Base-by-base conservation (phyloP, 73 alveolate species). In the Paramecium primaurelia region DNA sequence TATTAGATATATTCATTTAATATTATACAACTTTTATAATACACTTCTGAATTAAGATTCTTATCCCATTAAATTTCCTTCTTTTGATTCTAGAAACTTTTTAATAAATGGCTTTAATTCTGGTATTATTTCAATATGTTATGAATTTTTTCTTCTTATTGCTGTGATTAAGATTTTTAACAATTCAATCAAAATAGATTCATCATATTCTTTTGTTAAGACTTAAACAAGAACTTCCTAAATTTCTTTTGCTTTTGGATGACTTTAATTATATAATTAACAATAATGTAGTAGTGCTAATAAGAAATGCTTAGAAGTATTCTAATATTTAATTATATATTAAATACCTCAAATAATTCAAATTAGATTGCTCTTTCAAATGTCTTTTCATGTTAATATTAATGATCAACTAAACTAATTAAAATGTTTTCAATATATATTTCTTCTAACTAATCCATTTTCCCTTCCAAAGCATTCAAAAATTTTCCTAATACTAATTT, bases 11-110 rank as follows among this genome's bases (percentile, higher is more conserved):
- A 32, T 4, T 64, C 84, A 64, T 54, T 64, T 64, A 32, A 64
- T 64, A 64, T 64, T 64, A n/a, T 64, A 64, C 84, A 64, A 64
- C 84, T 32, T 64, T 64, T 64, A 64, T 64, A 64, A 64, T 64
- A 64, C 42, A 64, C 28, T 28, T 64, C 47, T 64, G 84, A 64
- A 64, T 64, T 64, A 64, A 64, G 84, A 64, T 64, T 64, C 84
- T 11, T 28, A 64, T 0, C 84, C 84, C 45, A 64, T 64, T 28
- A 64, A 28, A 28, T 64, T 64, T 32, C 84, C 84, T 34, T 64
- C 84, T 64, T 64, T 64, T 64, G 49, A 28, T 12, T 64, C 84
- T 34, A 64, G 47, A 34, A 64, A 64, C 28, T 25, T 64, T 34
- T 64, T 64, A 25, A 64, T 64, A 64, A 64, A 64, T 32, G 45